phyloP scores from a whole-genome alignment of 2,329 filamentous ascomycete species.

The Phyllosticta citribraziliensis region DNA sequence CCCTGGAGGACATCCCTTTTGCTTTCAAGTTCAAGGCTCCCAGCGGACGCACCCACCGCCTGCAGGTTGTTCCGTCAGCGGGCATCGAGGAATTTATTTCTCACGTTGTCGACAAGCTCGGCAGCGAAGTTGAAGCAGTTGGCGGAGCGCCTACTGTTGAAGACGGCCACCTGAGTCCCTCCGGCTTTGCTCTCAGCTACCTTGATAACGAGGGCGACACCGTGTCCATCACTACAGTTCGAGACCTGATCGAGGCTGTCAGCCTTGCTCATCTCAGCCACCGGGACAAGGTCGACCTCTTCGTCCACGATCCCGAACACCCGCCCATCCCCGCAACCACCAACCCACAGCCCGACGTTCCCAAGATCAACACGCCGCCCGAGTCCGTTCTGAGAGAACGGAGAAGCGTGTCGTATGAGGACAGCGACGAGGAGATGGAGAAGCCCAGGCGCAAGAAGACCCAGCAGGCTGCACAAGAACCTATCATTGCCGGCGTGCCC shows the following conservation, averaged over 20 bases:
- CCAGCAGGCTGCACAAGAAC: conserved; percentile 45
- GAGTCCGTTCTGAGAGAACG: conserved; percentile 39
- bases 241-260: conserved; percentile 86
- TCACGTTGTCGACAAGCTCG: conserved; percentile 75
- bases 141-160: conserved; percentile 71
- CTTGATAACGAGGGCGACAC: conserved; percentile 95
- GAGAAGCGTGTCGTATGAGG: conserved; percentile 40
- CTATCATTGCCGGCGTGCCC: conserved; percentile 81
- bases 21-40: conserved; percentile 99
- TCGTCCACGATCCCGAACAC: conserved; percentile 87
- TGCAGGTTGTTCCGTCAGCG: conserved; percentile 72
- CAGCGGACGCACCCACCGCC: conserved; percentile 81
- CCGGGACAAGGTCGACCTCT: conserved; percentile 91
- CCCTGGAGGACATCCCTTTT: conserved; percentile 63
- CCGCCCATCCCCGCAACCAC: conserved; percentile 62
- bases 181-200: conserved; percentile 88
- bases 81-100: conserved; percentile 72
- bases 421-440: conserved; percentile 45
- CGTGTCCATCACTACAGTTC: conserved; percentile 91
- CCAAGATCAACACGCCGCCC: conserved; percentile 43
- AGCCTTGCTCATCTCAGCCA: conserved; percentile 65
- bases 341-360: conserved; percentile 46
- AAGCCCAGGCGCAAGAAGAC: conserved; percentile 29
- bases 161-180: conserved; percentile 64
- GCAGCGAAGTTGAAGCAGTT: conserved; percentile 69